phyloP scores from a whole-genome alignment of 306 rosid genomes.

The Hippophae tibetana region DNA sequence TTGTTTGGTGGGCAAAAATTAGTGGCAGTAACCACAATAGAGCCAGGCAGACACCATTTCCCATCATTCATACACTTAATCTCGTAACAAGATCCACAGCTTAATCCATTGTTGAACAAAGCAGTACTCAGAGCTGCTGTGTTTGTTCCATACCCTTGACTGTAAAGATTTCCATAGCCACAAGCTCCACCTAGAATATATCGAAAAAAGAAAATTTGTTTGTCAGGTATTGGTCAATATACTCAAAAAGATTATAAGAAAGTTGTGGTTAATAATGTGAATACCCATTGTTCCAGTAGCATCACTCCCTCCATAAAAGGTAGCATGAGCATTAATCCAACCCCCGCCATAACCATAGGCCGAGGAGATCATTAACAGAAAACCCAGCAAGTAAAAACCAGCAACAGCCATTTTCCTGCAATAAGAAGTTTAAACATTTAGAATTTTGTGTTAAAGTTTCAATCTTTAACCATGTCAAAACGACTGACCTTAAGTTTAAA shows the following conservation, averaged over 20 bases:
- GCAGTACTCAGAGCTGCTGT: conserved; percentile 97
- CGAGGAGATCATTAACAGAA: conserved; percentile 44
- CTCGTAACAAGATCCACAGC: conserved; percentile 91
- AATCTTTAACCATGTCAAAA: too few relatives aligned
- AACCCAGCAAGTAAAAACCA: conserved; percentile 30
- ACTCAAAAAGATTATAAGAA: neutral
- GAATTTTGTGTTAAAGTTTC: too few relatives aligned
- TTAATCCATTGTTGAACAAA: conserved; percentile 82
- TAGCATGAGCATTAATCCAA: conserved; percentile 80
- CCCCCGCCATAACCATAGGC: conserved; percentile 59
- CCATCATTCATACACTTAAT: conserved; percentile 59
- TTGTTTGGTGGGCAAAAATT: conserved; percentile 97
- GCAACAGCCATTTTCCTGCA: conserved; percentile 59
- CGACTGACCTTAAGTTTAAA: too few relatives aligned
- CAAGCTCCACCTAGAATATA: conserved; percentile 75
- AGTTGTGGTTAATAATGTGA: neutral
- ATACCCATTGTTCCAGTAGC: conserved; percentile 99
- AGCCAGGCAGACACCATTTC: conserved; percentile 82
- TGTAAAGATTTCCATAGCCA: conserved; percentile 92
- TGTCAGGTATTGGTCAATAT: neutral
- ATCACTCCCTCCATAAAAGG: conserved; percentile 95
- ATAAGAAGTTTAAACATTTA: too few relatives aligned
- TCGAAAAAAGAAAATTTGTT: neutral
- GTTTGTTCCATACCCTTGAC: conserved; percentile 97
- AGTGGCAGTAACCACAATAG: conserved; percentile 92